These are phyloP conservation scores for Wickerhamomyces bovis DNA, from an alignment of 805 yeast species.

Conservation along the genomic window DNA sequence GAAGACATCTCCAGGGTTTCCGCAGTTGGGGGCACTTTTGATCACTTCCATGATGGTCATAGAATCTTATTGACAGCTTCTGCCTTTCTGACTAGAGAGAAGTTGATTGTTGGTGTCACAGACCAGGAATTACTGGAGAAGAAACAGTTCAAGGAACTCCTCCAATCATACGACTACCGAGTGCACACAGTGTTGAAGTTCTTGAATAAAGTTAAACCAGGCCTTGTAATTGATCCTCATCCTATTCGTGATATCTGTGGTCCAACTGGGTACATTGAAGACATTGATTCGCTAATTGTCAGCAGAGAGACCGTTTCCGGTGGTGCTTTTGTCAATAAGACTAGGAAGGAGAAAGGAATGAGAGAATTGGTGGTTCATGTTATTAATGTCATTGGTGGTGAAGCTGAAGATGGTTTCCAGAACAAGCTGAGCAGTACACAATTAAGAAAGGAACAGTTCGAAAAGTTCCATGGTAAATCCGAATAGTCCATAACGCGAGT, in stretches of 20 bases:
- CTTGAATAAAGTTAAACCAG: constrained; percentile 41
- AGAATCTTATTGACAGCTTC: constrained; percentile 74
- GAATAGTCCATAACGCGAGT: no score
- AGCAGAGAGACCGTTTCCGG: constrained; percentile 78
- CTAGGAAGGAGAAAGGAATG: constrained; percentile 53
- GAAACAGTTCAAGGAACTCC: constrained; percentile 61
- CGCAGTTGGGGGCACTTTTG: constrained; percentile 96
- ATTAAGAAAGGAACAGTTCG: constrained; percentile 34
- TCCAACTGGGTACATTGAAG: constrained; percentile 73
- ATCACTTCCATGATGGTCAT: constrained; percentile 94
- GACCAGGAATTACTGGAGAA: constrained; percentile 66
- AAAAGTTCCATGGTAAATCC: not conserved
- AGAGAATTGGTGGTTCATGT: constrained; percentile 43
- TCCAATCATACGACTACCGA: constrained; percentile 56
- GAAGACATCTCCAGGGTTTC: constrained; percentile 27
- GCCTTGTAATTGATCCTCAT: constrained; percentile 41
- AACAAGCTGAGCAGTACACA: constrained; percentile 86
- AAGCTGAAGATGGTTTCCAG: constrained; percentile 46
- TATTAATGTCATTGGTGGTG: constrained; percentile 63
- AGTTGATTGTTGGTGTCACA: constrained; percentile 77
- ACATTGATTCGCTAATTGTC: constrained; percentile 74
- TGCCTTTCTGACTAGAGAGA: constrained; percentile 47
- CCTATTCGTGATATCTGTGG: constrained; percentile 87
- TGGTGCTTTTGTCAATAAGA: constrained; percentile 63
- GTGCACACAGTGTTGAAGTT: constrained; percentile 42